Base-by-base conservation (phyloP, 805 yeast genomes). In the Millerozyma miso region DNA sequence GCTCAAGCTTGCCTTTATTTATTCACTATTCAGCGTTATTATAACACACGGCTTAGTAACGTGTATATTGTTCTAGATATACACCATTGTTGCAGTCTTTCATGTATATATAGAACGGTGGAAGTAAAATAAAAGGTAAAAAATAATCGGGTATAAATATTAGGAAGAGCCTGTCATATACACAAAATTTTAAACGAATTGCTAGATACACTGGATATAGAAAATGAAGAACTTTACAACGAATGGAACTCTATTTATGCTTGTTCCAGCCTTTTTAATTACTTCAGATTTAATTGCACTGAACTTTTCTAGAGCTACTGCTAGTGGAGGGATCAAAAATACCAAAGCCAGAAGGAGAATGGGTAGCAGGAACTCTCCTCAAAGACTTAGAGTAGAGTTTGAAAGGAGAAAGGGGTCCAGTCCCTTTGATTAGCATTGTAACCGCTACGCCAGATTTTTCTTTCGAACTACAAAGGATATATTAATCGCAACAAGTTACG, bases 221-320 rank as follows among this genome's bases (percentile, higher is more conserved):
- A 33, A 14, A 26, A 56, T 55, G 56, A 59, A 53, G 35, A 50
- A 48, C 19, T 57, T 56, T 38, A 48, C 53, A 36, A 36, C 47
- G 2, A 54, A 54, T 42, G 57, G 60, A 12, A 50, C 58, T 1
- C 46, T 62, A 19, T 54, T 59, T 38, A 47, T 56, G 23, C 48
- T 62, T 35, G 60, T 64, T 1, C 67, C 67, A 5, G 50, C 58
- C n/a, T 62, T 62, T 40, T 45, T 62, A n/a, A 43, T 62, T n/a
- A 56, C 62, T 4, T 53, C 61, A 6, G 67, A 62, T 31, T 56
- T 59, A 23, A 40, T 62, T 6, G 59, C 57, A 15, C 43, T 61
- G 16, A 52, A 49, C 38, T 57, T 53, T 38, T 52, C 66, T 10
- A 47, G 45, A 1, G 18, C 43, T 3, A 46, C 43, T n/a, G 44